phyloP scores from a whole-genome alignment of 2,329 filamentous ascomycete genomes.

The Fusarium subtropicale region DNA sequence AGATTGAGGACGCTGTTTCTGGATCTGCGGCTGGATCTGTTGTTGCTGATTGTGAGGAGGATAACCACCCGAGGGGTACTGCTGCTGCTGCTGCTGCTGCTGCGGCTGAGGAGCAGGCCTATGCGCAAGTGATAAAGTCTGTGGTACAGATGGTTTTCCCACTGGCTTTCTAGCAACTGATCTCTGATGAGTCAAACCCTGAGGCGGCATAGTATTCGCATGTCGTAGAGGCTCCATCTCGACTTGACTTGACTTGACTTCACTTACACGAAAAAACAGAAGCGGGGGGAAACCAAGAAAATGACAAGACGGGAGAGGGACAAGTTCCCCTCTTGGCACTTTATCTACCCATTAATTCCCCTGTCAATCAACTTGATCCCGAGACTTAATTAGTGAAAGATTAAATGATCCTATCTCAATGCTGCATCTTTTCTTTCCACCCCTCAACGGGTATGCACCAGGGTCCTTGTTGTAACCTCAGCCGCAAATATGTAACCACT shows the following conservation, averaged over 20 bases:
- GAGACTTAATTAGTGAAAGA: conserved; percentile 13
- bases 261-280: conserved; percentile 10
- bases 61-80: conserved; percentile 1
- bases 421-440: conserved; percentile 16
- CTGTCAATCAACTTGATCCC: conserved; percentile 20
- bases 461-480: conserved; percentile 18
- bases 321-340: conserved; percentile 24
- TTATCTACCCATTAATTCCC: neutral
- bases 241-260: neutral
- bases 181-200: conserved; percentile 27
- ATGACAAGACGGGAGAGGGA: conserved; percentile 29
- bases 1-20: conserved; percentile 18
- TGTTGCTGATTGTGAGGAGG: conserved; percentile 23
- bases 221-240: conserved; percentile 31
- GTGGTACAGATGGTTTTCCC: neutral
- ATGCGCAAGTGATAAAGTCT: conserved; percentile 17
- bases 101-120: conserved; percentile 13
- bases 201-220: conserved; percentile 15
- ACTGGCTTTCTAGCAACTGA: conserved; percentile 32
- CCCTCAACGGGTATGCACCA: conserved; percentile 19
- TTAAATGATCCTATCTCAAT: neutral
- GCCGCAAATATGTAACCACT: conserved; percentile 35
- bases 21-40: neutral
- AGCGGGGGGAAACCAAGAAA: conserved; percentile 14
- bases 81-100: conserved; percentile 4